phyloP scores from a whole-genome alignment of 306 rosid species.

The Acacia crassicarpa region DNA sequence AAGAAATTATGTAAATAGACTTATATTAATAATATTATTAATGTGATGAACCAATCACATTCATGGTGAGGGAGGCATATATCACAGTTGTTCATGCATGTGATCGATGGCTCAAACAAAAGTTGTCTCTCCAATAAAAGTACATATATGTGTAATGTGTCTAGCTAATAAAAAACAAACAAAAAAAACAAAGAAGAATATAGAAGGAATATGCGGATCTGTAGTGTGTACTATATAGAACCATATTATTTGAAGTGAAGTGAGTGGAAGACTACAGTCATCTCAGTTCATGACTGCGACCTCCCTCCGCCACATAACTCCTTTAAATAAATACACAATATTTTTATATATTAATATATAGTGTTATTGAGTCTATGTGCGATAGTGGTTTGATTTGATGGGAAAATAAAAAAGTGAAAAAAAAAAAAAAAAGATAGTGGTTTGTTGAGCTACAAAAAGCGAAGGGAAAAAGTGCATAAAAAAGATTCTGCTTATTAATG shows the following conservation, averaged over 20 bases:
- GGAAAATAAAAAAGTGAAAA: no score
- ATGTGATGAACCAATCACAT: no score
- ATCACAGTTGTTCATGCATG: no score
- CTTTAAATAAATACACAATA: no score
- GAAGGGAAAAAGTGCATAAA: slow-evolving; percentile 22
- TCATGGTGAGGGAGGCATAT: no score
- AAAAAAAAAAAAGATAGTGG: neutral
- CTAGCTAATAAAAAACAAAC: neutral
- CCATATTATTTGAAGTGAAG: neutral
- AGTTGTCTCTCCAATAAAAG: no score
- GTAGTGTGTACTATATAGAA: neutral
- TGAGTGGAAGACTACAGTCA: neutral
- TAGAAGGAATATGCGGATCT: neutral
- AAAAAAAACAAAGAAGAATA: neutral
- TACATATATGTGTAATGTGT: no score
- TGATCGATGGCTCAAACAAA: no score
- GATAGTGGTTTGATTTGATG: neutral
- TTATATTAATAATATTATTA: no score
- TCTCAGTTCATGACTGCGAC: slow-evolving; percentile 33
- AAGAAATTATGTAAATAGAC: no score
- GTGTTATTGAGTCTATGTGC: neutral
- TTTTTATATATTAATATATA: no score
- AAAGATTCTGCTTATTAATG: slow-evolving; percentile 3
- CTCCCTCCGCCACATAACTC: slow-evolving; percentile 70
- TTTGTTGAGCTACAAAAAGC: neutral